Base-by-base conservation (phyloP, 495 filamentous ascomycete genomes). In the Xylaria venustula region DNA sequence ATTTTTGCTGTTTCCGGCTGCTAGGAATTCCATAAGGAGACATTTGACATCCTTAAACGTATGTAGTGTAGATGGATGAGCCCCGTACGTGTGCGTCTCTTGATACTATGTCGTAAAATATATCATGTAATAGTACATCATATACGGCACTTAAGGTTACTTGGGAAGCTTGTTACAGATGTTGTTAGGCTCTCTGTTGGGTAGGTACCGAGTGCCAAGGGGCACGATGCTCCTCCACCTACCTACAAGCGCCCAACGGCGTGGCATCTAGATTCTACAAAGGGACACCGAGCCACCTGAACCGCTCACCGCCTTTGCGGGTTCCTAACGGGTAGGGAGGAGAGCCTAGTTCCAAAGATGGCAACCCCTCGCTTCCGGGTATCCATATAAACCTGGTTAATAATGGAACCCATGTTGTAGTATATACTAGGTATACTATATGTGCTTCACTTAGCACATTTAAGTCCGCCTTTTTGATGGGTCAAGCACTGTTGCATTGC, bases 301-400 rank as follows among this genome's bases (percentile, higher is more conserved):
- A n/a, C 40, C 45, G 15, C 53, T 55, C 53, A 55, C 53, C 53
- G 53, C 53, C 40, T 55, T 22, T 55, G 53, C 25, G 53, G 37
- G 42, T 55, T 45, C 37, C 53, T 14, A 44, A 12, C 25, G 40
- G 52, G 40, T 20, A 55, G n/a, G 22, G 7, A 14, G 17, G n/a
- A 20, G 20, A 40, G 34, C 26, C 9, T 40, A 20, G 40, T 34
- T 32, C 53, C 15, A 45, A 11, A 34, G 30, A 5, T 23, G 40
- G 11, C 26, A 7, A 9, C 26, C 14, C 34, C 40, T 37, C 26
- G 36, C 32, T 22, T 44, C 26, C n/a, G 15, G n/a, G 51, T 42
- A 20, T 53, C 32, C 36, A 20, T 26, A 34, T 34, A 11, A 5
- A 34, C 11, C 5, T 34, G n/a, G n/a, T n/a, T n/a, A n/a, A n/a